phyloP scores from a whole-genome alignment of 2,329 filamentous ascomycete species.

The Trichoderma brevicompactum region DNA sequence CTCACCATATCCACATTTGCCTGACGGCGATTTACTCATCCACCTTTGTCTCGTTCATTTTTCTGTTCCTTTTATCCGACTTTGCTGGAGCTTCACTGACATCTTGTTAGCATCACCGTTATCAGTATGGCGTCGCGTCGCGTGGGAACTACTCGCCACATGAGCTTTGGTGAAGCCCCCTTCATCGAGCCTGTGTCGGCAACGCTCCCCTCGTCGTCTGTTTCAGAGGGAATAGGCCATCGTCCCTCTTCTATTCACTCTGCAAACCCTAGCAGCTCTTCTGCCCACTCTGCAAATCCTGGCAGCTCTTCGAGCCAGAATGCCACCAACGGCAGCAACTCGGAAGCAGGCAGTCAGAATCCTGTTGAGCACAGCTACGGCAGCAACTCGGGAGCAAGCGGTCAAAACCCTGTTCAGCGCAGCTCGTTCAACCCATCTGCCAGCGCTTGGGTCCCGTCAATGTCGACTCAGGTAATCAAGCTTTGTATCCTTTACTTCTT shows the following conservation, averaged over 20 bases:
- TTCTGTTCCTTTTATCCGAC: not conserved
- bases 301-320: not conserved
- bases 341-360: not conserved
- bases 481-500: too few species aligned
- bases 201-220: not conserved
- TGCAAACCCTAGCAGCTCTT: not conserved
- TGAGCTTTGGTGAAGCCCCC: conserved; percentile 18
- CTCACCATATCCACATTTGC: not conserved
- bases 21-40: not conserved
- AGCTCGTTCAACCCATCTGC: conserved; percentile 27
- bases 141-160: not conserved
- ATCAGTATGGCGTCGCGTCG: conserved; percentile 7
- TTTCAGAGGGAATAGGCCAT: not conserved
- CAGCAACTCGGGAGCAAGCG: not conserved
- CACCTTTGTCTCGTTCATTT: not conserved
- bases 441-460: conserved; percentile 9
- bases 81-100: not conserved
- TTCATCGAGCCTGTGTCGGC: not conserved
- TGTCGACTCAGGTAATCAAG: not conserved
- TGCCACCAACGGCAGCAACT: not conserved
- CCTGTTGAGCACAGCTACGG: conserved; percentile 5
- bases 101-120: not conserved
- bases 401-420: not conserved
- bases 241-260: not conserved
- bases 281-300: not conserved